phyloP scores from a whole-genome alignment of 2,329 filamentous ascomycete genomes.

The Microthyrium microscopicum region DNA sequence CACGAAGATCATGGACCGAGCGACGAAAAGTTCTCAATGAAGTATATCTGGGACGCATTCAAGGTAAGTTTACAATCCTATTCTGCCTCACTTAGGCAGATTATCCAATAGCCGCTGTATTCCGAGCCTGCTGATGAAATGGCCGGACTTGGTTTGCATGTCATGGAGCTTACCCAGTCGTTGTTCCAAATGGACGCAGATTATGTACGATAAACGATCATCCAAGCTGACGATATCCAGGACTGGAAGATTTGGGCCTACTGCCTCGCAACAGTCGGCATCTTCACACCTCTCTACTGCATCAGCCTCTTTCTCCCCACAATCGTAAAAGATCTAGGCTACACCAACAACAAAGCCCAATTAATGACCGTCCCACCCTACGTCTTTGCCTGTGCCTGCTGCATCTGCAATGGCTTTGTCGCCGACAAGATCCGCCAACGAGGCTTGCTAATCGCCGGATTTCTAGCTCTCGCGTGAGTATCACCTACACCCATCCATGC shows the following conservation, averaged over 20 bases:
- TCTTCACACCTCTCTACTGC: conserved; percentile 26
- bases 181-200: conserved; percentile 10
- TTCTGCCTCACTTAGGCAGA: conserved; percentile 14
- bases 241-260: conserved; percentile 29
- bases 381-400: conserved; percentile 23
- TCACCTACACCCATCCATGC: conserved; percentile 15
- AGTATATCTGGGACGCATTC: conserved; percentile 12
- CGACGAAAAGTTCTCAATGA: conserved; percentile 12
- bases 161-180: too few species aligned
- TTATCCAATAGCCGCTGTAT: too few species aligned
- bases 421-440: conserved; percentile 7
- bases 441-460: conserved; percentile 7
- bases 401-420: conserved; percentile 6
- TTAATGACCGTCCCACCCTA: conserved; percentile 51
- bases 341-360: conserved; percentile 40
- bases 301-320: conserved; percentile 34
- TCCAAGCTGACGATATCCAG: conserved; percentile 19
- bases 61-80: conserved; percentile 28
- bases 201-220: too few species aligned
- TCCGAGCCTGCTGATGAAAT: too few species aligned
- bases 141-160: too few species aligned
- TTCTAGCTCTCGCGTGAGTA: conserved; percentile 7
- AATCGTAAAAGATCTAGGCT: conserved; percentile 52
- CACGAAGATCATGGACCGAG: conserved; percentile 9
- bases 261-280: conserved; percentile 9